A percentile compares a stretch with the other conserved stretches of the same genome.
Conservation (phyloP, 768 basidiomycete genomes). For the Grammothele lineata region DNA sequence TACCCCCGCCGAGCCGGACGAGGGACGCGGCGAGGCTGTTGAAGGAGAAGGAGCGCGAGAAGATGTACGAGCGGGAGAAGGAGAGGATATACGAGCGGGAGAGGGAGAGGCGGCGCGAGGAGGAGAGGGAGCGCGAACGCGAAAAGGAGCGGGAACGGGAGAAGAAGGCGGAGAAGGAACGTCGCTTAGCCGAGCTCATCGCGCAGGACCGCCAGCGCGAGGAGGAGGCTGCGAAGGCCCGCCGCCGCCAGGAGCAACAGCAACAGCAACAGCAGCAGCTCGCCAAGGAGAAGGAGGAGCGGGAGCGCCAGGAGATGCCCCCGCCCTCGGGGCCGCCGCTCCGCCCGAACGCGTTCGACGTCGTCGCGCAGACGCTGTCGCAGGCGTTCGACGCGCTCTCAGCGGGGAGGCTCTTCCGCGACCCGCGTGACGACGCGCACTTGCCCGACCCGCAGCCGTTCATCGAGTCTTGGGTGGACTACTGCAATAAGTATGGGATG, state of each 20-base stretch:
- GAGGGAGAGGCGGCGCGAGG: conserved; percentile 4
- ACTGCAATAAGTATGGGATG: conserved; percentile 99
- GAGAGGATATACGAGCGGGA: conserved; percentile 18
- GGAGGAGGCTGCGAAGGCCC: conserved; percentile 13
- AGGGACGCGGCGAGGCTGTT: conserved; percentile 7
- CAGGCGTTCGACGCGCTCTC: conserved; percentile 68
- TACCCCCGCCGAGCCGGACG: conserved; percentile 22
- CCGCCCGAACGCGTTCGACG: conserved; percentile 61
- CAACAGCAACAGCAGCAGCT: conserved; percentile 1
- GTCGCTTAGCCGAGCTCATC: conserved; percentile 1
- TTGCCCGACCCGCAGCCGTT: conserved; percentile 75
- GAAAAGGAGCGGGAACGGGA: conserved; percentile 1
- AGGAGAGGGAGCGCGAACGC: conserved; percentile 8
- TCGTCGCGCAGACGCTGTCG: conserved; percentile 46
- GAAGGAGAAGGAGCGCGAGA: conserved; percentile 21
- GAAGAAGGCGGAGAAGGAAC: background rate
- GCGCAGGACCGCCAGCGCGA: background rate
- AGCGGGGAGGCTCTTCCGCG: conserved; percentile 59
- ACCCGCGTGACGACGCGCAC: conserved; percentile 49
- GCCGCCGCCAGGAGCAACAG: conserved; percentile 9
- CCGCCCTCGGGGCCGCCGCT: conserved; percentile 23
- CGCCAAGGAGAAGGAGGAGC: conserved; percentile 2
- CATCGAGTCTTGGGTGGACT: conserved; percentile 98
- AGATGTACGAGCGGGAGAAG: conserved; percentile 1
- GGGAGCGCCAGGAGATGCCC: conserved; percentile 4